These are phyloP conservation scores for Russula emetica DNA, from an alignment of 768 basidiomycete genomes.

Conservation along the genomic window DNA sequence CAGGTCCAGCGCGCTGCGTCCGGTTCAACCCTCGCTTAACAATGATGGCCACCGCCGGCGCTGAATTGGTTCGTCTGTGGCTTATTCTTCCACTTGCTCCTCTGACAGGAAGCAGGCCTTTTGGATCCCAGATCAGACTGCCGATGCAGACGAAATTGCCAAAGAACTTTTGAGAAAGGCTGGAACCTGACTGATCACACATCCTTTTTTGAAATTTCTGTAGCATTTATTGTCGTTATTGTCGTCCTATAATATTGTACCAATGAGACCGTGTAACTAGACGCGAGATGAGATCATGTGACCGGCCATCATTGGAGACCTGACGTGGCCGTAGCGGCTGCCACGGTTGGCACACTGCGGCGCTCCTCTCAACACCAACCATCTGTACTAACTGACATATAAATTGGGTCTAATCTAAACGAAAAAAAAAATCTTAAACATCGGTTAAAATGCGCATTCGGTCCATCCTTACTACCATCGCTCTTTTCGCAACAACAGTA, in stretches of 20 bases:
- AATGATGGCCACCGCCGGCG: slow-evolving; percentile 83
- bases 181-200: slow-evolving; percentile 20
- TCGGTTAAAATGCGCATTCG: slow-evolving; percentile 24
- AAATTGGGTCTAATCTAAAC: not conserved
- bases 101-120: slow-evolving; percentile 43
- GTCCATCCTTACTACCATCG: slow-evolving; percentile 20
- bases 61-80: slow-evolving; percentile 63
- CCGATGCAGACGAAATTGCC: slow-evolving; percentile 65
- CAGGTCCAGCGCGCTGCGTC: slow-evolving; percentile 80
- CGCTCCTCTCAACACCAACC: not conserved
- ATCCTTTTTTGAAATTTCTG: not conserved
- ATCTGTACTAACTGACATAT: not conserved
- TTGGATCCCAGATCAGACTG: slow-evolving; percentile 64
- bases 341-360: not conserved
- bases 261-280: not conserved
- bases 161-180: slow-evolving; percentile 62
- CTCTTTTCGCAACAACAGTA: slow-evolving; percentile 21
- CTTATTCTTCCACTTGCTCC: not conserved
- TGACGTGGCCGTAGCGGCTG: too few species aligned
- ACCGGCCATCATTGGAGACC: not conserved
- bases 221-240: slow-evolving; percentile 8
- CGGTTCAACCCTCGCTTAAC: slow-evolving; percentile 84
- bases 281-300: slow-evolving; percentile 18
- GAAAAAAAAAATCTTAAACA: not conserved
- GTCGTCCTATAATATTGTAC: slow-evolving; percentile 4